phyloP scores from a whole-genome alignment of 1,284 basidiomycete genomes.

The Malassezia obtusa region DNA sequence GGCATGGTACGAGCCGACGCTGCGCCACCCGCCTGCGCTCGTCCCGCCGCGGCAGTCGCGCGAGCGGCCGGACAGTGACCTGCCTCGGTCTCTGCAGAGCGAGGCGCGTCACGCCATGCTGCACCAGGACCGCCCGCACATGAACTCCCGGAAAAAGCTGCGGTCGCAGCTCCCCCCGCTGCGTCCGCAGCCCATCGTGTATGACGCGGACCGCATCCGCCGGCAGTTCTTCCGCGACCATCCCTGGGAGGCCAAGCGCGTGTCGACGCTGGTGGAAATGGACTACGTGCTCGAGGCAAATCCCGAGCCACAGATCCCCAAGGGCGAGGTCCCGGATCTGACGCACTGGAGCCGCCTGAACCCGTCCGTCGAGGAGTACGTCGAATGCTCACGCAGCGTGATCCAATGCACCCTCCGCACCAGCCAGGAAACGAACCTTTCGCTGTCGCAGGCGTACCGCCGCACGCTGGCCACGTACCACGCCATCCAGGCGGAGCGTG shows the following conservation, averaged over 20 bases:
- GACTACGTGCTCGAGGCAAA: slow-evolving; percentile 50
- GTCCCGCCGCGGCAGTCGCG: slow-evolving; percentile 66
- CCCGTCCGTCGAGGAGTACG: slow-evolving; percentile 81
- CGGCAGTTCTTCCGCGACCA: slow-evolving; percentile 90
- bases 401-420: slow-evolving; percentile 72
- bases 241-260: slow-evolving; percentile 85
- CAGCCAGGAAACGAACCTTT: slow-evolving; percentile 58
- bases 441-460: slow-evolving; percentile 70
- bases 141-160: slow-evolving; percentile 29
- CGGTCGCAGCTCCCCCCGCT: slow-evolving; percentile 54
- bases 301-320: slow-evolving; percentile 47
- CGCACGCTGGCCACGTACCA: slow-evolving; percentile 37
- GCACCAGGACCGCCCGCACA: slow-evolving; percentile 19
- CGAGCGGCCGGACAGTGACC: slow-evolving; percentile 51
- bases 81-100: slow-evolving; percentile 26
- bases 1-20: slow-evolving; percentile 73
- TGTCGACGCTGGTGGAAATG: slow-evolving; percentile 65
- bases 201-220: slow-evolving; percentile 75
- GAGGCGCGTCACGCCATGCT: slow-evolving; percentile 2
- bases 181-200: slow-evolving; percentile 61
- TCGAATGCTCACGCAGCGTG: slow-evolving; percentile 54
- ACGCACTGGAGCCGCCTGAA: slow-evolving; percentile 59
- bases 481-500: slow-evolving; percentile 54
- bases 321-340: slow-evolving; percentile 69
- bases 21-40: slow-evolving; percentile 74